Percentiles rank a stretch among this genome's conserved stretches.
Evolutionary conservation across 2,329 filamentous ascomycete genomes (phyloP).

Genomic region (Xylariaceae sp.): DNA sequence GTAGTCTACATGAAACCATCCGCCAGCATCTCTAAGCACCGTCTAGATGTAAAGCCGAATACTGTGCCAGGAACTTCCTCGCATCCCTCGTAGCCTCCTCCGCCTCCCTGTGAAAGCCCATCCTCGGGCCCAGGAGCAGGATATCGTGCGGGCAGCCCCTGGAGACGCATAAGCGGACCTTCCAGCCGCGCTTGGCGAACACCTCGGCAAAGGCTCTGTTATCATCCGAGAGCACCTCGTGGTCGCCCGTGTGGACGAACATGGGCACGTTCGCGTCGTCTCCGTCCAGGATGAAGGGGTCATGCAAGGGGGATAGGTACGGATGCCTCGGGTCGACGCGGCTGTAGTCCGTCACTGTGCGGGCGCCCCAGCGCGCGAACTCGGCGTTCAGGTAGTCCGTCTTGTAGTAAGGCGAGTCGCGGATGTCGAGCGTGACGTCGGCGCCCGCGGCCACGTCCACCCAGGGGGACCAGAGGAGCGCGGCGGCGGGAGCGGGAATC

Average conservation of each 20-base stretch:
- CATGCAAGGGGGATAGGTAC: constrained; percentile 12
- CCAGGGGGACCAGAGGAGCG: constrained; percentile 27
- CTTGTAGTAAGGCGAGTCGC: constrained; percentile 7
- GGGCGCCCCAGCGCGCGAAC: constrained; percentile 10
- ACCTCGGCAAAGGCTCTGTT: constrained; percentile 4
- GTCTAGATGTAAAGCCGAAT: constrained; percentile 6
- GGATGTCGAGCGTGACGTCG: constrained; percentile 4
- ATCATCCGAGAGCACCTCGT: constrained; percentile 10
- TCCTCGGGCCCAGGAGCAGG: constrained; percentile 5
- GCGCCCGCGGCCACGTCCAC: constrained; percentile 19
- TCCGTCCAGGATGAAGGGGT: constrained; percentile 9
- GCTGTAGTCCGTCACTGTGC: constrained; percentile 3
- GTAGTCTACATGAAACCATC: too few species aligned
- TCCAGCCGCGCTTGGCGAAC: constrained; percentile 5
- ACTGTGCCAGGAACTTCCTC: constrained; percentile 9
- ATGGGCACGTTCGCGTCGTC: constrained; percentile 4
- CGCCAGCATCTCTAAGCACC: neutral
- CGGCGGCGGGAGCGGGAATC: constrained; percentile 19
- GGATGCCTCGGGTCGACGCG: constrained; percentile 7
- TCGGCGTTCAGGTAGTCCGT: constrained; percentile 12
- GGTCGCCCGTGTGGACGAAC: constrained; percentile 7
- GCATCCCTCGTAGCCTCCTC: constrained; percentile 9
- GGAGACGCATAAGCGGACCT: constrained; percentile 7
- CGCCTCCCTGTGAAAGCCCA: constrained; percentile 10
- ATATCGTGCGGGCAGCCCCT: constrained; percentile 12